phyloP scores from a whole-genome alignment of 176 grass and related monocot species.

The Aechmea fasciata region DNA sequence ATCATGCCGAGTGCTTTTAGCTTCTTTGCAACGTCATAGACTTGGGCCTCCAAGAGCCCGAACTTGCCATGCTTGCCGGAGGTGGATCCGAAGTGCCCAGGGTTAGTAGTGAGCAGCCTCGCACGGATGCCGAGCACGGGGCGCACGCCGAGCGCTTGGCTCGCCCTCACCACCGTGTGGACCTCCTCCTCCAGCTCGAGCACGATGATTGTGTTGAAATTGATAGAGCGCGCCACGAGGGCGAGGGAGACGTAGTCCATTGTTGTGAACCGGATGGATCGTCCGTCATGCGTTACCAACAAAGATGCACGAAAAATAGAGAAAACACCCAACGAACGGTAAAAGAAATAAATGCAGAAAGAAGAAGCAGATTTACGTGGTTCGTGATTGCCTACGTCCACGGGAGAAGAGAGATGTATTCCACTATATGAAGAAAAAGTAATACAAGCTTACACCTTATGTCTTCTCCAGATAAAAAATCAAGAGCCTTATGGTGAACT shows the following conservation, averaged over 20 bases:
- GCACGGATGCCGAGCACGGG: constrained; percentile 11
- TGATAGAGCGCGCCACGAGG: constrained; percentile 4
- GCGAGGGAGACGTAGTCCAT: constrained; percentile 19
- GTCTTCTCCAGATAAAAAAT: too few relatives aligned
- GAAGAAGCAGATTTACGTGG: too few relatives aligned
- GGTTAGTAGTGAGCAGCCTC: constrained; percentile 12
- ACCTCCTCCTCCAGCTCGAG: constrained; percentile 29
- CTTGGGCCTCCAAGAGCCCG: constrained; percentile 3
- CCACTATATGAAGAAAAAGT: too few relatives aligned
- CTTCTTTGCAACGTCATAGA: constrained; percentile 16
- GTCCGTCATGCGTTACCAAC: too few relatives aligned
- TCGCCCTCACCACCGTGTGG: constrained; percentile 10
- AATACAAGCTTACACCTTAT: too few relatives aligned
- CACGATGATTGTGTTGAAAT: constrained; percentile 22
- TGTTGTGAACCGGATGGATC: too few relatives aligned
- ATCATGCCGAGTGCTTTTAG: background rate
- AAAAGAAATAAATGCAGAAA: too few relatives aligned
- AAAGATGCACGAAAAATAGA: too few relatives aligned
- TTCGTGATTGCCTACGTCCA: too few relatives aligned
- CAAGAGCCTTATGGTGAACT: too few relatives aligned
- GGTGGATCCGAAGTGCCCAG: constrained; percentile 10
- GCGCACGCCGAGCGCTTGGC: background rate
- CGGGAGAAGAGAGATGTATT: too few relatives aligned
- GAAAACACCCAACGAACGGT: too few relatives aligned
- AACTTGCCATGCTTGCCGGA: constrained; percentile 26